Evolutionary conservation across 352 stramenopile genomes (phyloP).

Genomic region (Globisporangium orthogonon): DNA sequence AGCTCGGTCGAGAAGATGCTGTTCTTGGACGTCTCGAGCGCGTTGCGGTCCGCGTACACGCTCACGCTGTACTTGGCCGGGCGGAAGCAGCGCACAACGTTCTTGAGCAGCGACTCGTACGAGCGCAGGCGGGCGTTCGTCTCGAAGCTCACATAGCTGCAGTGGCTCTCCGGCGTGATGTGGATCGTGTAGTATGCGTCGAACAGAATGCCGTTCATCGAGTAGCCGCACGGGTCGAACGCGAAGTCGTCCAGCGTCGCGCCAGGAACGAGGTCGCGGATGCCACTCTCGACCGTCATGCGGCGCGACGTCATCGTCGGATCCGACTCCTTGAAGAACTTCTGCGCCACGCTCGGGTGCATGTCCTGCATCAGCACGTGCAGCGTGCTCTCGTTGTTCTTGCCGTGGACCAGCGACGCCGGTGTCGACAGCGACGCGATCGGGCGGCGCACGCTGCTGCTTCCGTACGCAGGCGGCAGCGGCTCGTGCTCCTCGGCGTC

Average conservation of each 20-base stretch:
- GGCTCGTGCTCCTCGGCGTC: conserved; percentile 85
- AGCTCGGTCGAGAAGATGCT: conserved; percentile 73
- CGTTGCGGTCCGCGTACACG: conserved; percentile 91
- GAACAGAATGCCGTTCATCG: conserved; percentile 98
- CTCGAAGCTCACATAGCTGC: conserved; percentile 97
- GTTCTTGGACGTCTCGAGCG: conserved; percentile 56
- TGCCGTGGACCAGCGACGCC: neutral
- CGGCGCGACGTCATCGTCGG: conserved; percentile 67
- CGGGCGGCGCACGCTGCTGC: conserved; percentile 3
- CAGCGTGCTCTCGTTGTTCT: conserved; percentile 60
- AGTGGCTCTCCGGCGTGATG: conserved; percentile 96
- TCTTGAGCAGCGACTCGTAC: conserved; percentile 93
- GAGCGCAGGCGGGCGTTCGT: conserved; percentile 90
- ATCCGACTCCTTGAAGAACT: conserved; percentile 82
- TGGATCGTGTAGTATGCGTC: conserved; percentile 99
- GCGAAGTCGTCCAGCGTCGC: conserved; percentile 95
- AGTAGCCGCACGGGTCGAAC: conserved; percentile 98
- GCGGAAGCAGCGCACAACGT: conserved; percentile 97
- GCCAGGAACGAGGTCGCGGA: conserved; percentile 93
- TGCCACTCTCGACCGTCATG: conserved; percentile 94
- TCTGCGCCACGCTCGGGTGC: conserved; percentile 68
- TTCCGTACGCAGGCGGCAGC: neutral
- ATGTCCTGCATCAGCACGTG: conserved; percentile 88
- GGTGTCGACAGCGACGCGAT: conserved; percentile 4
- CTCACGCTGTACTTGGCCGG: conserved; percentile 97